Base-by-base conservation (phyloP, 352 stramenopile species). In the Phytophthora idaei region DNA sequence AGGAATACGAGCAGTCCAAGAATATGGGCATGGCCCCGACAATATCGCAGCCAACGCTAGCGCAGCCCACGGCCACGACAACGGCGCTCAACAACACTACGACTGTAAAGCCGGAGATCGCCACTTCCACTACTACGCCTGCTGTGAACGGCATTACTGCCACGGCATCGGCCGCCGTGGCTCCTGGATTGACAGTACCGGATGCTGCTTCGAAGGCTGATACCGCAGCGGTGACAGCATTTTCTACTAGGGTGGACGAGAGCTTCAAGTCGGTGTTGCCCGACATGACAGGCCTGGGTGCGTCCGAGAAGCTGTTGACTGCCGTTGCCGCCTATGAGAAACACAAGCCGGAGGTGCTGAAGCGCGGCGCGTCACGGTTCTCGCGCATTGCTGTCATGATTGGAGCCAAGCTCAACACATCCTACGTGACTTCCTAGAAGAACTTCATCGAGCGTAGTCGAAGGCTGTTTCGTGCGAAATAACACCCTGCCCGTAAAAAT, bases 281-380 rank as follows among this genome's bases (percentile, higher is more conserved):
- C 3, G 85, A 93, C 49, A 76, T 93, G 57, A 89, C 83, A 39
- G 87, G 83, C 15, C 69, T 94, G 27, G 78, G 77, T 51, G 85
- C 87, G 5, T 90, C 87, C 2, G 87, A 94, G 69, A 92, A 90
- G 57, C 72, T 94, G 34, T 69, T 94, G 42, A 90, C 84, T 21
- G 87, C 85, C 1, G 85, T 94, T 25, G 81, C 87, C 25, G 85
- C 87, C 10, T 93, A 90, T 52, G 87, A 92, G 64, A 94, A 94
- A 63, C 81, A 94, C 58, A 91, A 93, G 15, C 87, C 87, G 2
- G 81, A 92, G 34, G 85, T 94, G 39, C 57, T 94, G 44, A 85
- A 89, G 45, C 80, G 85, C 9, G 74, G 81, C 14, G 76, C 85
- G 9, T 62, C 61, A 21, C 77, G 83, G 25, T 94, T 94, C 61